A percentile compares a stretch with the other conserved stretches of the same genome.
These are phyloP conservation scores for Chrysoporthe austroafricana DNA, from an alignment of 2,329 filamentous ascomycete genomes.

Conservation along the genomic window DNA sequence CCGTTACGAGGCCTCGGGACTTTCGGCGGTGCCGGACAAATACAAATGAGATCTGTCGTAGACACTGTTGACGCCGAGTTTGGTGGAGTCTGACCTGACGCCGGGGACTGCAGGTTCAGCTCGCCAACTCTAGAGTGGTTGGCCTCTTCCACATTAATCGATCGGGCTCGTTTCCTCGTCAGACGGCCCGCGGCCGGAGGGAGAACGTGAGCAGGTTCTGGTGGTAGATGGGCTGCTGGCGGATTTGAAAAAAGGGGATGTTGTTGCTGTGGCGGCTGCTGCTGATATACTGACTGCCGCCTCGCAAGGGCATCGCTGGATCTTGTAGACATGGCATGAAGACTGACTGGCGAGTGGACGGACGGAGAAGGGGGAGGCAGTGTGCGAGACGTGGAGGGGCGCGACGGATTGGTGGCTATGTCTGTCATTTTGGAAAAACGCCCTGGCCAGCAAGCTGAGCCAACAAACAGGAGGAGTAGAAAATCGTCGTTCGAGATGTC, in stretches of 20 bases:
- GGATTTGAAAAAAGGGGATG: slow-evolving; percentile 3
- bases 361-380: slow-evolving; percentile 26
- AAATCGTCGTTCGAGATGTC: slow-evolving; percentile 7
- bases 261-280: slow-evolving; percentile 11
- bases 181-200: slow-evolving; percentile 28
- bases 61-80: slow-evolving; percentile 30
- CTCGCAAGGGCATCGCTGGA: slow-evolving; percentile 29
- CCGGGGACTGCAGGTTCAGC: slow-evolving; percentile 42
- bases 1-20: slow-evolving; percentile 63
- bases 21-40: slow-evolving; percentile 61
- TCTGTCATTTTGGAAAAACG: slow-evolving; percentile 29
- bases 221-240: neutral
- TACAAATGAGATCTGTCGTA: slow-evolving; percentile 54
- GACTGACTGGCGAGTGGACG: slow-evolving; percentile 21
- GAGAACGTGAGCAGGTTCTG: neutral
- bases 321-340: slow-evolving; percentile 31
- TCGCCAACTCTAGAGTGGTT: slow-evolving; percentile 42
- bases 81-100: slow-evolving; percentile 31
- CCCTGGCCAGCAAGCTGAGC: slow-evolving; percentile 17
- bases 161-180: slow-evolving; percentile 49
- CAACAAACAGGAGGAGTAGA: slow-evolving; percentile 20
- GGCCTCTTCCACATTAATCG: slow-evolving; percentile 51
- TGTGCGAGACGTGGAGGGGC: slow-evolving; percentile 26
- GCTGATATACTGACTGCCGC: slow-evolving; percentile 18
- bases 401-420: slow-evolving; percentile 28